These are phyloP conservation scores for Diaporthe sp. DNA, from an alignment of 2,329 filamentous ascomycete genomes.

Conservation along the genomic window DNA sequence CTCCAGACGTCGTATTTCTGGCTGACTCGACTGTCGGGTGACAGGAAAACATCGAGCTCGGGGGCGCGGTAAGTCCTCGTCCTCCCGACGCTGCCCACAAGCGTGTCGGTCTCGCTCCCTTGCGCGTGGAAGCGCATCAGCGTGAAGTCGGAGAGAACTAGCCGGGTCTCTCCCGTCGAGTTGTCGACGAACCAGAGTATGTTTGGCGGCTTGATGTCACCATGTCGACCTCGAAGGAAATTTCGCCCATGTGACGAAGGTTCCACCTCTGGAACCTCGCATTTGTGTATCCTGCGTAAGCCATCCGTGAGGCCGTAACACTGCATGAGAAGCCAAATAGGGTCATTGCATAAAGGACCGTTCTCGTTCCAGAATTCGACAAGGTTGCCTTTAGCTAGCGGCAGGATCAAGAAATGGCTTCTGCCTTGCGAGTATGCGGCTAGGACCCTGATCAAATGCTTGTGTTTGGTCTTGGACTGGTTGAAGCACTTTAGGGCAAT, in stretches of 20 bases:
- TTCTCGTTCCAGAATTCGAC: background rate
- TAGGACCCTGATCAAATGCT: background rate
- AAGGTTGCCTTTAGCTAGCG: background rate
- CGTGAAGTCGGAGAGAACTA: background rate
- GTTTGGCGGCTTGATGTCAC: constrained; percentile 5
- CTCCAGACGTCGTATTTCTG: constrained; percentile 11
- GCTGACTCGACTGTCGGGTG: background rate
- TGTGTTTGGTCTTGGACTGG: background rate
- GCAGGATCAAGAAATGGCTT: background rate
- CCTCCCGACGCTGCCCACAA: background rate
- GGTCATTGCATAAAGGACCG: too few species aligned
- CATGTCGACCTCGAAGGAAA: background rate
- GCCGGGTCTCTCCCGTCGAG: background rate
- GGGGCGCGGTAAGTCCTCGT: background rate
- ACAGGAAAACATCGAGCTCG: background rate
- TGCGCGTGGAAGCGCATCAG: constrained; percentile 1
- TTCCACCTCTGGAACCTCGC: too few species aligned
- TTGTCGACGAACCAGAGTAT: constrained; percentile 3
- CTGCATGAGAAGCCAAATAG: background rate
- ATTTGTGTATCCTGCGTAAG: background rate
- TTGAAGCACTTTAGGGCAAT: background rate
- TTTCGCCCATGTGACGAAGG: background rate
- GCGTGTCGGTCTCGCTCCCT: background rate
- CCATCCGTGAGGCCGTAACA: background rate
- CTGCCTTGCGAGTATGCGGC: background rate